Evolutionary conservation across 1,139 yeast genomes (phyloP).

Genomic region (Debaryomycetaceae sp.): DNA sequence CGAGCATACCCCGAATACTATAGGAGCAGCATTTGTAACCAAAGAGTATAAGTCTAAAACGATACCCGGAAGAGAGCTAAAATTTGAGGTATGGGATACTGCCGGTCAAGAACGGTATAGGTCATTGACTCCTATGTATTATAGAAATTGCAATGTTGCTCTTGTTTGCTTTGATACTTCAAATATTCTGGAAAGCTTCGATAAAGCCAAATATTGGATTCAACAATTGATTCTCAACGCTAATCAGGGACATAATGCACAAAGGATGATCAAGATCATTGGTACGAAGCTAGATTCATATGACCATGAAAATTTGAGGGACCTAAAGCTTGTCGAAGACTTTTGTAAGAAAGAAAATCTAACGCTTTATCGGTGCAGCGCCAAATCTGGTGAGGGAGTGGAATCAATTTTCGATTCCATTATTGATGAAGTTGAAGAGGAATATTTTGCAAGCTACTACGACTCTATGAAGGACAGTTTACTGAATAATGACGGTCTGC

Average conservation of each 20-base stretch:
- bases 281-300: conserved; percentile 34
- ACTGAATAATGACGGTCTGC: conserved; percentile 1
- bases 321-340: conserved; percentile 4
- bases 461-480: conserved; percentile 2
- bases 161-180: conserved; percentile 36
- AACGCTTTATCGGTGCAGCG: conserved; percentile 37
- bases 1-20: conserved; percentile 39
- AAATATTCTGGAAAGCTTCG: conserved; percentile 30
- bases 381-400: conserved; percentile 46
- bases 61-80: conserved; percentile 17
- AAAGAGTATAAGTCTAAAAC: conserved; percentile 23
- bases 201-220: conserved; percentile 44
- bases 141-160: conserved; percentile 44
- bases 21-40: conserved; percentile 49
- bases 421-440: conserved; percentile 41
- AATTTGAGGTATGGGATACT: conserved; percentile 51
- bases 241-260: conserved; percentile 15
- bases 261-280: conserved; percentile 24
- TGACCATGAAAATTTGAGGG: conserved; percentile 1
- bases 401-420: conserved; percentile 39
- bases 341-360: conserved; percentile 6
- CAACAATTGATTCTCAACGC: conserved; percentile 35
- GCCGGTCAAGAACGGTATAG: conserved; percentile 51
- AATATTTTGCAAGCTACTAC: conserved; percentile 18
- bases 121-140: conserved; percentile 49